These are phyloP conservation scores for Symbiodinium pilosum DNA, from an alignment of 73 alveolate genomes.

Conservation along the genomic window DNA sequence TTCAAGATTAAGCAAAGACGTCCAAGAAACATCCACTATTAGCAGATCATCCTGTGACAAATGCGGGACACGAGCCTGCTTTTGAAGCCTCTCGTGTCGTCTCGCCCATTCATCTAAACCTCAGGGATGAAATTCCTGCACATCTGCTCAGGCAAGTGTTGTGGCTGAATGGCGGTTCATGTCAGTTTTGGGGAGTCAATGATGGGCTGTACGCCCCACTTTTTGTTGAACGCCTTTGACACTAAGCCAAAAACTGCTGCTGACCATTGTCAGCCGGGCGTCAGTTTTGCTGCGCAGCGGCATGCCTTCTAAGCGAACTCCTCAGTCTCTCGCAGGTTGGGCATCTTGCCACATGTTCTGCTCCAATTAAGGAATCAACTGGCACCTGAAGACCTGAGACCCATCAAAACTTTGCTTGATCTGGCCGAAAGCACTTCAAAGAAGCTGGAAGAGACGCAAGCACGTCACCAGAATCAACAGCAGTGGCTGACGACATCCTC, in stretches of 20 bases:
- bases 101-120: conserved; percentile 79
- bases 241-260: neutral
- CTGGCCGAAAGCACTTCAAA: neutral
- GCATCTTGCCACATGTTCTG: too few relatives aligned
- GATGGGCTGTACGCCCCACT: too few relatives aligned
- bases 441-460: conserved; percentile 4
- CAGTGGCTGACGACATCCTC: neutral
- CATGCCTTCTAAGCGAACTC: conserved; percentile 55
- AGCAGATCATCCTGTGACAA: neutral
- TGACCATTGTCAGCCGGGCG: neutral
- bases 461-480: neutral
- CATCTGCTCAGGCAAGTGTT: neutral
- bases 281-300: conserved; percentile 51
- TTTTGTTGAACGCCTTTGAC: too few relatives aligned
- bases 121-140: neutral
- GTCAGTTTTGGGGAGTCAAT: too few relatives aligned
- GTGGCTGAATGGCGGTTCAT: too few relatives aligned
- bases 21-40: neutral
- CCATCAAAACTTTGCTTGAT: neutral
- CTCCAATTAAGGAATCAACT: neutral
- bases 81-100: conserved; percentile 82
- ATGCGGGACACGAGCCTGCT: conserved; percentile 8
- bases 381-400: neutral
- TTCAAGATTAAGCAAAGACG: too few relatives aligned
- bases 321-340: neutral